Base-by-base conservation (phyloP, 1,284 basidiomycete genomes). In the Dichomitus squalens region DNA sequence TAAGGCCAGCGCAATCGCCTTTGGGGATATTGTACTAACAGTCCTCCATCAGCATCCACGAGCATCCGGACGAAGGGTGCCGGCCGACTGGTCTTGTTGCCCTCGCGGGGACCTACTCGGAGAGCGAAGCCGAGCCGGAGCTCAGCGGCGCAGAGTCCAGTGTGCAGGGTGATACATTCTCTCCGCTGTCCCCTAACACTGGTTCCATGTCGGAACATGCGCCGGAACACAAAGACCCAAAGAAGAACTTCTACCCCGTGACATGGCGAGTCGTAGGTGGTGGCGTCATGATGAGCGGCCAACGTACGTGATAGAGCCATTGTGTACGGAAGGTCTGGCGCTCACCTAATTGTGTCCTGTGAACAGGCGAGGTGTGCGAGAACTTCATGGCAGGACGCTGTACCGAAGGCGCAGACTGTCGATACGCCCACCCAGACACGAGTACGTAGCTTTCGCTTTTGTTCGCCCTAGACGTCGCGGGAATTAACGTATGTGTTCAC, bases 251-350 rank as follows among this genome's bases (percentile, higher is more conserved):
- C 64, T 83, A 73, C 55, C 78, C 78, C 35, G 70, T 80, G 40
- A 72, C 73, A 7, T 81, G 79, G 79, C 72, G 79, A 35, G 78
- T 80, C 14, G 75, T 80, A 23, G 77, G 80, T 3, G 79, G 79
- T 12, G 80, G 79, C 2, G 80, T 81, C 27, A 79, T 75, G 77
- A 75, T 80, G 72, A 71, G 79, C 48, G 79, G 79, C 7, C 66
- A 68, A 29, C 64, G 78, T 76, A 63, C 60, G 76, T 70, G 29
- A 47, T 8, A 44, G n/a, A 44, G 25, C 21, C n/a, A 7, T n/a
- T 1, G 16, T 44, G 25, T 18, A 9, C 16, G 41, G 20, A 21
- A 43, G 25, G 12, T 38, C 12, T 35, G 8, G 6, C 12, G 3
- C 12, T 38, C 16, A 18, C 14, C 16, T 41, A 33, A 47, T 47